A percentile compares a stretch with the other conserved stretches of the same genome.
These are phyloP conservation scores for Acacia confusa DNA, from an alignment of 306 rosid species.

Conservation along the genomic window DNA sequence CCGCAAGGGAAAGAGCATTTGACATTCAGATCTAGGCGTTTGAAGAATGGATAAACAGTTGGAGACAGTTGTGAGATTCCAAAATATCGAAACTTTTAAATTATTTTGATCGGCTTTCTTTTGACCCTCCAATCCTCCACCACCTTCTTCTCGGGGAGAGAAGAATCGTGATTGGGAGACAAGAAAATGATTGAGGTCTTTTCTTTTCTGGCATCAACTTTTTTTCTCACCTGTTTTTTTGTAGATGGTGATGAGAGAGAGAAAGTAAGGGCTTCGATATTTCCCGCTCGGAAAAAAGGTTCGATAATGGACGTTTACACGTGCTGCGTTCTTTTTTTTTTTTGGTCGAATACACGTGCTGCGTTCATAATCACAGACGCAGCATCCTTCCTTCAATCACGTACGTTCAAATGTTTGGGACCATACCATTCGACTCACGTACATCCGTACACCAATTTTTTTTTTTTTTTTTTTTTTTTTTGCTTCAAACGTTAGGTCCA, in stretches of 20 bases:
- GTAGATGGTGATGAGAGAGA: background rate
- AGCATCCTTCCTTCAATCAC: background rate
- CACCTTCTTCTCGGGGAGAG: background rate
- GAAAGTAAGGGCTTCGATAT: background rate
- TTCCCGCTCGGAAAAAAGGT: background rate
- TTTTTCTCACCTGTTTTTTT: conserved; percentile 17
- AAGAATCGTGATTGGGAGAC: conserved; percentile 28
- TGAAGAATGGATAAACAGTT: conserved; percentile 22
- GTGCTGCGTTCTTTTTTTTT: background rate
- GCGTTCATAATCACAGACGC: background rate
- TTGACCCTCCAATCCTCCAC: background rate
- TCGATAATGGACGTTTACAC: background rate
- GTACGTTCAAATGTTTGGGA: background rate
- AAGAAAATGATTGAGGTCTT: conserved; percentile 24
- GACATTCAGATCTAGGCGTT: conserved; percentile 39
- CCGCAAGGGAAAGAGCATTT: background rate
- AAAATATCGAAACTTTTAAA: background rate
- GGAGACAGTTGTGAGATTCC: conserved; percentile 22
- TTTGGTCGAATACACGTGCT: conserved; percentile 18
- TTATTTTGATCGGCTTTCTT: background rate
- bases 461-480: too few species aligned
- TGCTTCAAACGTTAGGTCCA: too few species aligned
- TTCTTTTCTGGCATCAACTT: conserved; percentile 1
- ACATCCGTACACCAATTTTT: background rate
- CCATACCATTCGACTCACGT: background rate